Evolutionary conservation across 202 grass and related monocot genomes (phyloP), one percentile per base, ranked within the genome.

Genomic region (Saccharum hybrid): DNA sequence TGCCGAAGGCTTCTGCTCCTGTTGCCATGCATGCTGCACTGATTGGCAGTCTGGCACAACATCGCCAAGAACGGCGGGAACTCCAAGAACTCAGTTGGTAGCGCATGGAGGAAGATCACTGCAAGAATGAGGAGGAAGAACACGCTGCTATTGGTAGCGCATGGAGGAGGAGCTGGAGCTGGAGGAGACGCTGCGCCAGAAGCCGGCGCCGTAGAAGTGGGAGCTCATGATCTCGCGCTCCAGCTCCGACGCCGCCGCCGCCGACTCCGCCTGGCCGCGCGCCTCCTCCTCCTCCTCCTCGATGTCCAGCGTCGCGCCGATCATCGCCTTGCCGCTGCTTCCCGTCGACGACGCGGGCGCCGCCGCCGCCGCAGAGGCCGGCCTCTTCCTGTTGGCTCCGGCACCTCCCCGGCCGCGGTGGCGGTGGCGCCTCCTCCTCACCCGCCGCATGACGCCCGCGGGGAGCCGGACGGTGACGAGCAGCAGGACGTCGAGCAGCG

Each of bases 181-280:
- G 21, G 88, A 82, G 61, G 94, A 93, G 11, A 69, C 74, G 77
- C 76, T 86, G 65, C 94, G 94, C 78, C 94, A 90, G 49, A 97
- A 93, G 0, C 94, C 94, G 16, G 88, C 81, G 75, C 88, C 81
- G 66, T 83, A 84, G 71, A 97, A 71, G 51, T 72, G 52, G 18
- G 79, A 83, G 37, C 45, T 66, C 94, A 93, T 97, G 74, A 83
- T 90, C 81, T 90, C 69, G 66, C 81, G 78, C 84, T 91, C 84
- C 8, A 93, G 45, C 67, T 90, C 72, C 30, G 66, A 65, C 60
- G 72, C 28, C 1, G 43, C n/a, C 60, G 11, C 68, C 14, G 48
- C 48, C 67, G 59, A n/a, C 41, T 31, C 40, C 39, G 18, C 69
- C 6, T 16, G 14, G 31, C 14, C 31, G 31, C 31, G 31, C 62